Base-by-base conservation (phyloP, 805 yeast species). In the Metschnikowia shivogae region DNA sequence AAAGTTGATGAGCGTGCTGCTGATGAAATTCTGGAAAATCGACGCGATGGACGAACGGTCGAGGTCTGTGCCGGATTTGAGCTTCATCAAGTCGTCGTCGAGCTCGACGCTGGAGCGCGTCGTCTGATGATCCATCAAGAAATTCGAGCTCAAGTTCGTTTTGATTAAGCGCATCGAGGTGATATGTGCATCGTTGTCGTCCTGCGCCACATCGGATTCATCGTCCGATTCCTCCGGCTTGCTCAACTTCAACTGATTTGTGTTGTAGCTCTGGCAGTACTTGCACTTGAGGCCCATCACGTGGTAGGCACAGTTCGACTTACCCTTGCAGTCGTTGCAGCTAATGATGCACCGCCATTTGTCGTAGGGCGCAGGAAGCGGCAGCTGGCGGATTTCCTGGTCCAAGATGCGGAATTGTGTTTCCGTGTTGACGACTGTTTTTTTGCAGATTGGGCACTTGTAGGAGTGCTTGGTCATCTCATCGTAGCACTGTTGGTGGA, bases 381-480 rank as follows among this genome's bases (percentile, higher is more conserved):
- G 84, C 58, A 85, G 89, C 55, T 78, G 78, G 19, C 68, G 73
- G 43, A 90, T 87, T 65, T 90, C 97, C 57, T 78, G 81, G 64
- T 90, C 97, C 47, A 89, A 69, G 26, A 90, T 84, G 38, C 97
- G 70, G 61, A 92, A 92, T 60, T 88, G 87, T 1, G 93, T 81
- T 56, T 86, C 96, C 81, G 90, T 89, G 64, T 89, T 87, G 31
- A 85, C 73, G 42, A 92, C 80, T 0, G 96, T 84, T 54, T 86
- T 81, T 44, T 88, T 83, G 61, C 98, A 90, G 2, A 87, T 76
- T 1, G 98, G 98, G 63, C 98, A 90, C 61, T 88, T 87, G 72
- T 89, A 90, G 12, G 86, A 80, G 60, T 86, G 89, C 53, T 81
- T 77, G n/a, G 87, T 79, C 61, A 85, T 82, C 52, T 87, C 92